Evolutionary conservation across 129 eudicot species (phyloP).

Genomic region (Centaurea solstitialis): DNA sequence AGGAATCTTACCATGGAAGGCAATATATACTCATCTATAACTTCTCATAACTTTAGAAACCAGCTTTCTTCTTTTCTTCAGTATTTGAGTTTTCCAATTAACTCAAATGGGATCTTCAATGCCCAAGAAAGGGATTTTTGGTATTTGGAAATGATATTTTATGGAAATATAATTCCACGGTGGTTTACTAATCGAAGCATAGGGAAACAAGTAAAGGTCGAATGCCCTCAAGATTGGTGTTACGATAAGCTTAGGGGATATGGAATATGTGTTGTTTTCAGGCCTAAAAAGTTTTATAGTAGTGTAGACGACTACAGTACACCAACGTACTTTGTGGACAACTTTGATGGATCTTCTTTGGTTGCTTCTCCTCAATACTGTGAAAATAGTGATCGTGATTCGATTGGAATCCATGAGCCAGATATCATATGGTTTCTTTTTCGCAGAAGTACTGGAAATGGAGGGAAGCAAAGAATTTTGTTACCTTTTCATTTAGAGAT

Average conservation of each 20-base stretch:
- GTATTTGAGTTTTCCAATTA: background rate
- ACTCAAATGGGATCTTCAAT: background rate
- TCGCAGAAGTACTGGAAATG: too few species aligned
- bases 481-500: background rate
- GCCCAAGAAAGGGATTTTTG: background rate
- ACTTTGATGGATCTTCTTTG: background rate
- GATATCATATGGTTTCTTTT: background rate
- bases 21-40: background rate
- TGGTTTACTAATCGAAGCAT: slow-evolving; percentile 7
- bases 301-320: background rate
- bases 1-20: background rate
- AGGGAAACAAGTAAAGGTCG: background rate
- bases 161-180: too few species aligned
- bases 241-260: slow-evolving; percentile 2
- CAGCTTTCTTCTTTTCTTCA: background rate
- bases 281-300: background rate
- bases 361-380: background rate
- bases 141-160: background rate
- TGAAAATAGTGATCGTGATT: too few species aligned
- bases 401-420: background rate
- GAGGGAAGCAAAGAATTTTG: slow-evolving; percentile 1
- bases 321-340: background rate
- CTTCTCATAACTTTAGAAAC: background rate
- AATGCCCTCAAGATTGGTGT: slow-evolving; percentile 4
- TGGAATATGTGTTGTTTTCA: slow-evolving; percentile 8